Percentiles rank a stretch among this genome's conserved stretches.
Evolutionary conservation across 2,329 filamentous ascomycete species (phyloP).

Genomic region (Xylariaceae sp.): DNA sequence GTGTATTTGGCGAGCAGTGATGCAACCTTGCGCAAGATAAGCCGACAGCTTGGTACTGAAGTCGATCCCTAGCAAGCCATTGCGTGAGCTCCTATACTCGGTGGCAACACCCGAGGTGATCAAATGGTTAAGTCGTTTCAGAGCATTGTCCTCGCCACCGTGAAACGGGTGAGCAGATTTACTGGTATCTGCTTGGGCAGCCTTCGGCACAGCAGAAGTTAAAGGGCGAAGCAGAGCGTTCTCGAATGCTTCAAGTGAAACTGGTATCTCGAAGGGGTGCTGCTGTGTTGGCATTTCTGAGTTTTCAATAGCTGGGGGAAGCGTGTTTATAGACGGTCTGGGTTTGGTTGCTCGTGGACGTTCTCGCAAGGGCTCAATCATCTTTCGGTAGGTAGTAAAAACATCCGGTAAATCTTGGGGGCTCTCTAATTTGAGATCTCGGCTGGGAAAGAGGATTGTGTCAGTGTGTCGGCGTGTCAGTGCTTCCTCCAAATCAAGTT

Average conservation of each 20-base stretch:
- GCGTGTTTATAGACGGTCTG: slow-evolving; percentile 43
- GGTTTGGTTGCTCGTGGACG: slow-evolving; percentile 59
- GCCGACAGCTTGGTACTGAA: slow-evolving; percentile 76
- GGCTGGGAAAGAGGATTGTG: slow-evolving; percentile 49
- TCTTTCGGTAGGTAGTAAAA: slow-evolving; percentile 73
- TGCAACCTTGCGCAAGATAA: slow-evolving; percentile 68
- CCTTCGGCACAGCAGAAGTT: slow-evolving; percentile 45
- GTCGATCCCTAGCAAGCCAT: slow-evolving; percentile 66
- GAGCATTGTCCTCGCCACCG: slow-evolving; percentile 64
- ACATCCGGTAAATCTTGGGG: slow-evolving; percentile 66
- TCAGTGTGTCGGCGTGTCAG: slow-evolving; percentile 2
- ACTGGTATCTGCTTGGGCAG: slow-evolving; percentile 48
- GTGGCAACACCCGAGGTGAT: slow-evolving; percentile 59
- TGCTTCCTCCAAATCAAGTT: neutral
- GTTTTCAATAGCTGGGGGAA: slow-evolving; percentile 57
- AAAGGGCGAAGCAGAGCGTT: slow-evolving; percentile 58
- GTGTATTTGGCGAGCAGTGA: slow-evolving; percentile 72
- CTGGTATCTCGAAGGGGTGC: slow-evolving; percentile 62
- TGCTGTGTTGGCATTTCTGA: slow-evolving; percentile 55
- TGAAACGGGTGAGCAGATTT: slow-evolving; percentile 63
- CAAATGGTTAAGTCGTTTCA: slow-evolving; percentile 58
- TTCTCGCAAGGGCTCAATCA: slow-evolving; percentile 66
- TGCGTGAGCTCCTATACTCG: slow-evolving; percentile 67
- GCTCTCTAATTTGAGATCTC: slow-evolving; percentile 59
- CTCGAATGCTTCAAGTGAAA: slow-evolving; percentile 51